Evolutionary conservation across 192 early-diverging fungal genomes (phyloP), one percentile per base, ranked within the genome.

Genomic region (Linnemannia exigua): DNA sequence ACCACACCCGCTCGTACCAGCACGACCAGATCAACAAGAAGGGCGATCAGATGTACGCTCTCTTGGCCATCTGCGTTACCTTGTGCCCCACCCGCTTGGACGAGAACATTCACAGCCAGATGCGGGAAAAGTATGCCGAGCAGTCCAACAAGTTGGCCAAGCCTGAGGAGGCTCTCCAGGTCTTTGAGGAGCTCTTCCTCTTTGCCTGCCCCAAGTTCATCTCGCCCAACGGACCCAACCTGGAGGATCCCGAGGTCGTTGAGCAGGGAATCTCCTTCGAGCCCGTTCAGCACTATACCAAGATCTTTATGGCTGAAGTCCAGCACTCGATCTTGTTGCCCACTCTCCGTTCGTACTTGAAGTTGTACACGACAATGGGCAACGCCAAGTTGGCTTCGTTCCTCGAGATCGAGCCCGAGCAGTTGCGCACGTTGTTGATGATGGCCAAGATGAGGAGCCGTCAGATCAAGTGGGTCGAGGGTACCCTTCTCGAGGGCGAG

Each of bases 121-220:
- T 99, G 77, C 92, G 95, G 81, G 98, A 99, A 82, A 98, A 98
- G 91, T 95, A 97, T 88, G 96, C 94, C 25, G 98, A 99, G 67
- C 97, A 98, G 75, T 90, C 95, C 67, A 91, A 91, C 88, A 96
- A 95, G 89, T 69, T 89, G 47, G 77, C 76, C 38, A 79, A 67
- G 80, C 93, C 95, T 69, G 97, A 97, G 63, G 97, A 98, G 68
- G 94, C 94, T 47, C 58, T 97, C 28, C 81, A 90, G 25, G 92
- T 94, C 47, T 95, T 97, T 79, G 96, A 97, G 74, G 98, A 98
- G 86, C 93, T 99, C 41, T 99, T 95, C 89, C 90, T 91, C 68
- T 97, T 94, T 80, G 94, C 98, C 17, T 97, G 96, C 89, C 98
- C 98, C 77, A 98, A 97, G 89, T 99, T 99, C 88, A 97, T 99